Evolutionary conservation across 2,329 filamentous ascomycete species (phyloP).

Genomic region (Cercospora berteroae): DNA sequence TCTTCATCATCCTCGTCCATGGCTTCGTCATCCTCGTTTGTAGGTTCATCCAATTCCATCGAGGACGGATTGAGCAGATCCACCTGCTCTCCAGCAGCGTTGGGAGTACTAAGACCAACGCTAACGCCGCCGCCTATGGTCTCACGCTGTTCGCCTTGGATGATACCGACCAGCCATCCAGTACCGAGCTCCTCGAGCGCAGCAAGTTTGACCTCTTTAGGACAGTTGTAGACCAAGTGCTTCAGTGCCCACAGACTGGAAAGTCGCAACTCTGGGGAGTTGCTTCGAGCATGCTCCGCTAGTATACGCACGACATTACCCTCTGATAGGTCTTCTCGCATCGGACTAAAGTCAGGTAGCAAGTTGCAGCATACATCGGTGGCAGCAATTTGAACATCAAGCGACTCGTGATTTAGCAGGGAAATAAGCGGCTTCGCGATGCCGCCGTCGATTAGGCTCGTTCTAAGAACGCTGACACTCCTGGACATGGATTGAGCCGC

Average conservation of each 20-base stretch:
- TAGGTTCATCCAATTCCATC: constrained; percentile 37
- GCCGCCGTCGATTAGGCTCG: constrained; percentile 80
- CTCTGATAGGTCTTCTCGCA: constrained; percentile 76
- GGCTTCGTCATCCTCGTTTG: constrained; percentile 29
- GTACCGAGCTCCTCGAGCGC: constrained; percentile 75
- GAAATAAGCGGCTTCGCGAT: constrained; percentile 74
- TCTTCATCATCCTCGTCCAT: constrained; percentile 39
- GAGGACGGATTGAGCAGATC: constrained; percentile 56
- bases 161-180: constrained; percentile 76
- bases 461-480: constrained; percentile 79
- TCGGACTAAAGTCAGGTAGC: constrained; percentile 83
- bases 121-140: constrained; percentile 49
- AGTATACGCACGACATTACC: constrained; percentile 72
- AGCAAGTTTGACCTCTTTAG: constrained; percentile 69
- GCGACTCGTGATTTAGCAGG: constrained; percentile 70
- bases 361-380: constrained; percentile 83
- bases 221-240: constrained; percentile 74
- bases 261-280: constrained; percentile 73
- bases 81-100: constrained; percentile 60
- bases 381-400: constrained; percentile 81
- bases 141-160: constrained; percentile 57
- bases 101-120: constrained; percentile 46
- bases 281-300: constrained; percentile 79
- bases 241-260: constrained; percentile 94
- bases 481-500: constrained; percentile 77